These are phyloP conservation scores for Blastocystis sp. DNA, from an alignment of 352 stramenopile species.

Conservation along the genomic window DNA sequence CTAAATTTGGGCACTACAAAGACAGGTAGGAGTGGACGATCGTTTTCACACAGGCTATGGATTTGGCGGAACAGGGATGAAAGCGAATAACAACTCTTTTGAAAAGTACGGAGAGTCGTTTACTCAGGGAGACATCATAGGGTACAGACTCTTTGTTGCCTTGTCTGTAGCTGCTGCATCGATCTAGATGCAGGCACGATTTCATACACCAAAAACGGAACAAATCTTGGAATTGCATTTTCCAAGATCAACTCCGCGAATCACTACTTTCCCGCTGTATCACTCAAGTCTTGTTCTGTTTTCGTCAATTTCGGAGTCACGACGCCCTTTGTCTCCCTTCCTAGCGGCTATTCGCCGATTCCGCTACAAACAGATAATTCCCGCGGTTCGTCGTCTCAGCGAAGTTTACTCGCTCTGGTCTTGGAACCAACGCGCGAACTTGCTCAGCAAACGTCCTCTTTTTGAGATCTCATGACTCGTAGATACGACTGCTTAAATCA, in stretches of 20 bases:
- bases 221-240: slow-evolving; percentile 74
- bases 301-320: slow-evolving; percentile 62
- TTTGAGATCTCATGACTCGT: background rate
- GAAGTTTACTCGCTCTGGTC: slow-evolving; percentile 77
- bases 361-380: background rate
- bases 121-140: slow-evolving; percentile 76
- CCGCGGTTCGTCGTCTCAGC: background rate
- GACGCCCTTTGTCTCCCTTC: background rate
- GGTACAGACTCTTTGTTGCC: slow-evolving; percentile 68
- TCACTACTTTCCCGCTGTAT: slow-evolving; percentile 66
- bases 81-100: slow-evolving; percentile 77
- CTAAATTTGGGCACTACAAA: slow-evolving; percentile 75
- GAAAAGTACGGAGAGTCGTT: slow-evolving; percentile 79
- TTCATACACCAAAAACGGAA: slow-evolving; percentile 80
- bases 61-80: slow-evolving; percentile 81
- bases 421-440: slow-evolving; percentile 95
- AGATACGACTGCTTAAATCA: slow-evolving; percentile 64
- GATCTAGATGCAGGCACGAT: slow-evolving; percentile 64
- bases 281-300: slow-evolving; percentile 65
- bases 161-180: slow-evolving; percentile 67
- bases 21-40: background rate
- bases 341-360: background rate
- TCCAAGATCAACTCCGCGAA: slow-evolving; percentile 7
- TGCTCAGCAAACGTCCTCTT: slow-evolving; percentile 87
- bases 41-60: slow-evolving; percentile 72